Conservation (phyloP, 208 protist species). For the Trypanosomatidae sp. region DNA sequence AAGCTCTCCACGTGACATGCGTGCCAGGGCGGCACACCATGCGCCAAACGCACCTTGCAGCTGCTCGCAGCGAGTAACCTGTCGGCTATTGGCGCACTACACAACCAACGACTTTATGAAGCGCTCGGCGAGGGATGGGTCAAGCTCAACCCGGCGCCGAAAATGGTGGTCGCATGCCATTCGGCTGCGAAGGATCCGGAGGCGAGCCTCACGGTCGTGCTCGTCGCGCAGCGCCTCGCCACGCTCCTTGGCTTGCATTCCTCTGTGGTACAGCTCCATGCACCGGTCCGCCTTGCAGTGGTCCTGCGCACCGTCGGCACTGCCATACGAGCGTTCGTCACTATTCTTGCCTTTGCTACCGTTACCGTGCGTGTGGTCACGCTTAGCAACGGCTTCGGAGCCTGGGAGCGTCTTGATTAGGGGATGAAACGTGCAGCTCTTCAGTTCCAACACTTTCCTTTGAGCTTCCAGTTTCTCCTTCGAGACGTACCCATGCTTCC, state of each 20-base stretch:
- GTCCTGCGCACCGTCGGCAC: not conserved
- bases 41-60: not conserved
- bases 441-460: slow-evolving; percentile 32
- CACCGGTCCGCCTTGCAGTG: slow-evolving; percentile 29
- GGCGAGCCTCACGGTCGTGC: slow-evolving; percentile 34
- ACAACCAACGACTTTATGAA: slow-evolving; percentile 83
- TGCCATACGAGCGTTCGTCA: not conserved
- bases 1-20: not conserved
- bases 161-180: slow-evolving; percentile 87
- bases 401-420: slow-evolving; percentile 33
- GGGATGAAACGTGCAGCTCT: slow-evolving; percentile 55
- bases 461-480: slow-evolving; percentile 37
- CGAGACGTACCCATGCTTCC: slow-evolving; percentile 37
- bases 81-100: slow-evolving; percentile 5
- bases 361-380: not conserved
- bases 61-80: not conserved
- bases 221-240: slow-evolving; percentile 33
- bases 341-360: not conserved
- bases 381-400: not conserved
- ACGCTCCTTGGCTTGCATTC: slow-evolving; percentile 24
- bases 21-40: not conserved
- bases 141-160: slow-evolving; percentile 76
- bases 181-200: slow-evolving; percentile 60
- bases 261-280: slow-evolving; percentile 53
- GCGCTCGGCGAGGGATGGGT: slow-evolving; percentile 72